Conservation (phyloP, 371 early-diverging fungal species). For the Apophysomyces variabilis region DNA sequence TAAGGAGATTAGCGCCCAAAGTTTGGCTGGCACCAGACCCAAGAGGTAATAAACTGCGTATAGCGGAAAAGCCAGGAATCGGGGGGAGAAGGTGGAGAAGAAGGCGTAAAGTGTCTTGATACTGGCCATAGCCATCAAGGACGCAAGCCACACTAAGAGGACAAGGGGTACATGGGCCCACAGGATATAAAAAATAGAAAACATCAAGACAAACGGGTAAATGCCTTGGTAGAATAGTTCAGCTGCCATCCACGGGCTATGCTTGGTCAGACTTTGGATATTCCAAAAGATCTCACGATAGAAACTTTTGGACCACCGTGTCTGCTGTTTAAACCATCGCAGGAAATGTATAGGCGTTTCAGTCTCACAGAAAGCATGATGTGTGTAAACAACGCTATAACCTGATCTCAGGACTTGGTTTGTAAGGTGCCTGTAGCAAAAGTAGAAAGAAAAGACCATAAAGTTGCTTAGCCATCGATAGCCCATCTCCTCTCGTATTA, state of each 20-base stretch:
- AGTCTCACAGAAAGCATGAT: slow-evolving; percentile 66
- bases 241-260: slow-evolving; percentile 71
- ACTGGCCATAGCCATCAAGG: slow-evolving; percentile 45
- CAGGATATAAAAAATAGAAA: slow-evolving; percentile 54
- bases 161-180: slow-evolving; percentile 41
- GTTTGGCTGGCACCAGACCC: slow-evolving; percentile 63
- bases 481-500: neutral
- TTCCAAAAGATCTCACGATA: slow-evolving; percentile 68
- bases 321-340: slow-evolving; percentile 72
- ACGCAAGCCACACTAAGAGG: slow-evolving; percentile 54
- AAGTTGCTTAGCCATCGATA: too few relatives aligned
- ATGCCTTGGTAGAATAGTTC: slow-evolving; percentile 66
- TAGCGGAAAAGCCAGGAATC: slow-evolving; percentile 56
- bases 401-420: slow-evolving; percentile 61
- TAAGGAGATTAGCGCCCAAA: slow-evolving; percentile 61
- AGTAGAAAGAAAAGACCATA: neutral
- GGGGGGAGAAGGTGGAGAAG: slow-evolving; percentile 36
- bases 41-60: slow-evolving; percentile 60
- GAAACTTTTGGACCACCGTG: slow-evolving; percentile 74
- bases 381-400: slow-evolving; percentile 62
- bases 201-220: slow-evolving; percentile 68
- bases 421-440: slow-evolving; percentile 54
- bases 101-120: slow-evolving; percentile 58
- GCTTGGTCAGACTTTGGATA: slow-evolving; percentile 58
- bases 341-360: slow-evolving; percentile 64